Evolutionary conservation across 495 filamentous ascomycete genomes (phyloP), one percentile per base, ranked within the genome.

Genomic region (Penicillium odoratum): DNA sequence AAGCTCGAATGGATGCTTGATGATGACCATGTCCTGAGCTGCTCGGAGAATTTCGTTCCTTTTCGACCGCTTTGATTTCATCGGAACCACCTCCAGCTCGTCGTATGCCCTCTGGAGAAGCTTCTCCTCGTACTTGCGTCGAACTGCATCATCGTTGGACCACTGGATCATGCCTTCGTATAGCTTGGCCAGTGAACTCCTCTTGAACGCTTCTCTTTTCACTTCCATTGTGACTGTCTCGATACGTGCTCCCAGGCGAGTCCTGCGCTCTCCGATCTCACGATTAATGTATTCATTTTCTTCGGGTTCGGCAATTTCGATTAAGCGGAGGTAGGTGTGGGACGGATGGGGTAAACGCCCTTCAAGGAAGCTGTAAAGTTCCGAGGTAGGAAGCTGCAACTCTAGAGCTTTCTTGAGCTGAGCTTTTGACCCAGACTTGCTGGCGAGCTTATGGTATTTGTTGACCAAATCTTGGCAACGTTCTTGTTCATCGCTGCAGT

Each of bases 261-360:
- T 96, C 50, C 92, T 83, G 11, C 94, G 84, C 66, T 93, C 90
- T 18, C 87, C 92, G 61, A 98, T 96, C 53, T 96, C 85, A 21
- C 85, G 88, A 68, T 97, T 97, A 67, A 97, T 94, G 30, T 82
- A 86, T 68, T 94, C 90, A 63, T 88, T 94, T 70, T 98, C 95
- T 40, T 95, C 91, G 0, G 81, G 68, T 65, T 98, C 94, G 15
- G 88, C 79, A 51, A 97, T 87, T 49, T 96, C 86, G n/a, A 90
- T 90, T 51, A 98, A 79, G 34, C 83, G 88, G 52, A 83, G 83
- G 72, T 94, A 97, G 4, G 92, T 96, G 30, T 85, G 81, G 18
- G 86, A 80, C 5, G 94, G 93, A 64, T 90, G 85, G 4, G 86
- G 89, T 4, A 98, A 75, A 3, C 90, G 84, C 15, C 95, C 94